Evolutionary conservation across 805 yeast species (phyloP).

Genomic region (Wickerhamomyces bisporus): DNA sequence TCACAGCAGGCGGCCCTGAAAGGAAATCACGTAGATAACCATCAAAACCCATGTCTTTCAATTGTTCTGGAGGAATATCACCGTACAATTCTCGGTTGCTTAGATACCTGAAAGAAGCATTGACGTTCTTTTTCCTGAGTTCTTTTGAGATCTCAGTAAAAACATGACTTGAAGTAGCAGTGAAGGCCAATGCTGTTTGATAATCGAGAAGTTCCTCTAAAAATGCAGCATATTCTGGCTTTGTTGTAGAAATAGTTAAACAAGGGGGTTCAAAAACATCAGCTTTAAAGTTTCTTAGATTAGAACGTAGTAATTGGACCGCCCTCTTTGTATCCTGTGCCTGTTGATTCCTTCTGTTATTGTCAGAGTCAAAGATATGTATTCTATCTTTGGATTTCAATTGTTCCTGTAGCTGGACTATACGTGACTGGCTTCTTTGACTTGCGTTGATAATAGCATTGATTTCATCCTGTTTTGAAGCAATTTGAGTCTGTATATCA

Average conservation of each 20-base stretch:
- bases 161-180: conserved; percentile 49
- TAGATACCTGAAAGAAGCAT: conserved; percentile 55
- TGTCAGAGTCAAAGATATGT: conserved; percentile 34
- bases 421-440: conserved; percentile 23
- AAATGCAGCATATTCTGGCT: conserved; percentile 44
- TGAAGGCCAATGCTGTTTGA: conserved; percentile 55
- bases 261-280: conserved; percentile 71
- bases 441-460: conserved; percentile 30
- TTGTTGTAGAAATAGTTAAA: conserved; percentile 51
- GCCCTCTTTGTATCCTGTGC: conserved; percentile 29
- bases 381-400: conserved; percentile 47
- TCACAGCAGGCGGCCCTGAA: conserved; percentile 65
- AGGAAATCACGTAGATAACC: conserved; percentile 71
- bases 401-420: conserved; percentile 31
- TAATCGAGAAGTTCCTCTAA: conserved; percentile 53
- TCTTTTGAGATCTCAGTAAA: conserved; percentile 40
- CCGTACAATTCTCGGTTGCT: conserved; percentile 16
- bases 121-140: conserved; percentile 34
- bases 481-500: conserved; percentile 33
- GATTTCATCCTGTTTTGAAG: conserved; percentile 37
- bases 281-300: conserved; percentile 29
- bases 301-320: conserved; percentile 37
- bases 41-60: conserved; percentile 62
- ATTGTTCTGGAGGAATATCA: conserved; percentile 27
- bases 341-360: neutral